Conservation (phyloP, 352 stramenopile species). For the Pythium sp. region DNA sequence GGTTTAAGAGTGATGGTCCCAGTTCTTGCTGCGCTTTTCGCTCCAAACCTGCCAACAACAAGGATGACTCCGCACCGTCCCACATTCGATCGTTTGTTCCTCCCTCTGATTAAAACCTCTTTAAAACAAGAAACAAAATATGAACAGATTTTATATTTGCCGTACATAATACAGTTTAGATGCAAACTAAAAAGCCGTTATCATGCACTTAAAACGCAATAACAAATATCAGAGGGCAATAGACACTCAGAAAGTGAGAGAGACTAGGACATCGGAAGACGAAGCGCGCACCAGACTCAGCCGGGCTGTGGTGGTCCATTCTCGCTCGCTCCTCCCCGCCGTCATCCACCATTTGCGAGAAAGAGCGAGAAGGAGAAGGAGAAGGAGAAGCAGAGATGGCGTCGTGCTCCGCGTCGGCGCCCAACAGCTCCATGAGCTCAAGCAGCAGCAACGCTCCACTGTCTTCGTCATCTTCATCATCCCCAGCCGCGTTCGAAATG, state of each 20-base stretch:
- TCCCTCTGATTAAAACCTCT: not conserved
- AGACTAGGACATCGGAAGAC: constrained; percentile 4
- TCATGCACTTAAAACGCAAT: no score
- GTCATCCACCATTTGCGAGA: constrained; percentile 2
- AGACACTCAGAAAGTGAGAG: not conserved
- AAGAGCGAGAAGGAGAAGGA: constrained; percentile 7
- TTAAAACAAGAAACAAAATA: not conserved
- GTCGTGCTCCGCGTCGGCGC: constrained; percentile 21
- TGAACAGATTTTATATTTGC: no score
- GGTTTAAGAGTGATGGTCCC: constrained; percentile 3
- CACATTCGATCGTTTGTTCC: constrained; percentile 12
- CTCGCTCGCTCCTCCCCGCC: not conserved
- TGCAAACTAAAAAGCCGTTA: no score
- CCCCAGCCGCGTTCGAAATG: constrained; percentile 7
- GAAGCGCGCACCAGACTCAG: not conserved
- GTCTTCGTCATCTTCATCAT: constrained; percentile 6
- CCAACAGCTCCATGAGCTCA: not conserved
- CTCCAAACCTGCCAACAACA: constrained; percentile 9
- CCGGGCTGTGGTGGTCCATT: constrained; percentile 1
- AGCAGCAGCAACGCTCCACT: constrained; percentile 9
- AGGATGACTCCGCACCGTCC: constrained; percentile 30
- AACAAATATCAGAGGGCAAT: not conserved
- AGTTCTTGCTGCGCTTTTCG: not conserved
- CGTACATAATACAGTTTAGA: no score
- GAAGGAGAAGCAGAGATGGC: constrained; percentile 25